Conservation (phyloP, 2,329 filamentous ascomycete species). For the Monosporascus cannonballus region DNA sequence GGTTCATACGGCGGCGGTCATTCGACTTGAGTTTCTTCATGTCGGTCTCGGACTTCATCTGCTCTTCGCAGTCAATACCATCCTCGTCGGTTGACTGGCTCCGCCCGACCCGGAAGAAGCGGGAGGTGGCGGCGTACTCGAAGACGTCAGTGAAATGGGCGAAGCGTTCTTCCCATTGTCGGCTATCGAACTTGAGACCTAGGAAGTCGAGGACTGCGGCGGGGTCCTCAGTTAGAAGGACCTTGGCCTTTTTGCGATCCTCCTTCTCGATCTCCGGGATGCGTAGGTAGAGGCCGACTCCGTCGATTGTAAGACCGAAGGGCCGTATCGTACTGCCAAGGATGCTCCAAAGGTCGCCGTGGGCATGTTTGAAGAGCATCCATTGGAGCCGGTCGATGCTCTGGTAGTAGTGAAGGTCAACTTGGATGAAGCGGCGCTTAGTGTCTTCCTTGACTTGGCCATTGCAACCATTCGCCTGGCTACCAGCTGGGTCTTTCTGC, state of each 20-base stretch:
- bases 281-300: conserved; percentile 57
- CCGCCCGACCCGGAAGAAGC: conserved; percentile 47
- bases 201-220: conserved; percentile 54
- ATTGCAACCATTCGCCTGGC: not conserved
- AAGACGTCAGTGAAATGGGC: conserved; percentile 49
- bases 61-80: conserved; percentile 12
- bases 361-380: conserved; percentile 61
- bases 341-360: conserved; percentile 65
- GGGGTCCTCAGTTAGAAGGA: conserved; percentile 57
- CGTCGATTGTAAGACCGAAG: conserved; percentile 60
- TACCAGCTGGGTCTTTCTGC: too few species aligned
- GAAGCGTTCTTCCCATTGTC: conserved; percentile 52
- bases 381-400: conserved; percentile 45
- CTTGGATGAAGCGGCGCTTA: conserved; percentile 48
- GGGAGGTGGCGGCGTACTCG: conserved; percentile 51
- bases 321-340: conserved; percentile 58
- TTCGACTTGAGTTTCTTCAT: conserved; percentile 40
- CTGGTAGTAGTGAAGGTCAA: conserved; percentile 58
- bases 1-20: conserved; percentile 49
- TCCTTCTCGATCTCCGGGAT: conserved; percentile 60
- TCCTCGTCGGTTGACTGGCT: conserved; percentile 17
- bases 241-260: conserved; percentile 49
- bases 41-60: conserved; percentile 24
- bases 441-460: conserved; percentile 7
- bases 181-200: conserved; percentile 42